phyloP scores from a whole-genome alignment of 179 eudicot species.

The Amaranthus tricolor region DNA sequence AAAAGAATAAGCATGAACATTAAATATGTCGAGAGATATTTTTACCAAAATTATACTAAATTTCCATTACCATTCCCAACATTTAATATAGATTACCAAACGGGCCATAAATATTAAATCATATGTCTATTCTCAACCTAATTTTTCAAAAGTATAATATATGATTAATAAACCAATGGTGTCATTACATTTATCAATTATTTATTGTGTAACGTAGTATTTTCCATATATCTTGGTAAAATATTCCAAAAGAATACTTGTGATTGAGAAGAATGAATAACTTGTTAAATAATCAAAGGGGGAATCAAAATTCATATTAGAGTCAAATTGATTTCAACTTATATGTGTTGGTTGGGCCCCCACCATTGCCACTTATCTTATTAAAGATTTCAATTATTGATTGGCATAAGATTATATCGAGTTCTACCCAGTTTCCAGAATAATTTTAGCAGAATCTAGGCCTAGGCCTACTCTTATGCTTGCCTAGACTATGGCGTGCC shows the following conservation, averaged over 20 bases:
- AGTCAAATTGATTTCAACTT: slow-evolving; percentile 20
- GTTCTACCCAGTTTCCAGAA: no score
- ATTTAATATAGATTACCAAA: no score
- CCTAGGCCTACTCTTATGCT: no score
- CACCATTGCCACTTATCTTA: slow-evolving; percentile 1
- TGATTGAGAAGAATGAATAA: slow-evolving; percentile 13
- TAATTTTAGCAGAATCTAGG: no score
- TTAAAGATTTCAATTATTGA: background rate
- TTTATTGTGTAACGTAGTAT: background rate
- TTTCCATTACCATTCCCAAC: no score
- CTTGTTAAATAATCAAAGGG: slow-evolving; percentile 11
- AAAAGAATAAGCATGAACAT: no score
- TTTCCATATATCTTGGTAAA: background rate
- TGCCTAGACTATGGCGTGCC: no score
- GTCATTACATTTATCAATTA: background rate
- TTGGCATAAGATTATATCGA: background rate
- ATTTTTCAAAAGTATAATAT: background rate
- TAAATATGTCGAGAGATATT: no score
- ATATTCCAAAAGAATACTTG: background rate
- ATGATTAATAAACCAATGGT: slow-evolving; percentile 4
- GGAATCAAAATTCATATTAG: slow-evolving; percentile 11
- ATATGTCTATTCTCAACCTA: background rate
- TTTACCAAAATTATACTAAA: no score
- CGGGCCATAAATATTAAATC: no score
- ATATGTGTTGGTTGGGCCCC: background rate